Conservation (phyloP, 2,329 filamentous ascomycete species). For the Sclerotinia minor region DNA sequence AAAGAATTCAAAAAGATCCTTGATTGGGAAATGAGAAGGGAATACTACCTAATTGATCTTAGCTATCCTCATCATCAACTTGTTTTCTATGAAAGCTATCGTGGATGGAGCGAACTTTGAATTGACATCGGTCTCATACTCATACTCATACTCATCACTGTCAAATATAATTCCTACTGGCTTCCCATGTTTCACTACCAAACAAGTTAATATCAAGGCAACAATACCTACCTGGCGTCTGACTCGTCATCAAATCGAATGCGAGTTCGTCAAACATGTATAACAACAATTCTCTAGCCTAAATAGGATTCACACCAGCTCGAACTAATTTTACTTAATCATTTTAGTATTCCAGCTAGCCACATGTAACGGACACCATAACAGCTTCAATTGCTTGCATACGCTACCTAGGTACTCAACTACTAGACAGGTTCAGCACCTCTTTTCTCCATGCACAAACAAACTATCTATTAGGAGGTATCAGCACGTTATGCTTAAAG, state of each 20-base stretch:
- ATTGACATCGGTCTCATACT: background rate
- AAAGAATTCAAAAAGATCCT: background rate
- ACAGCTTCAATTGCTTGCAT: conserved; percentile 10
- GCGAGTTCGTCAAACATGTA: background rate
- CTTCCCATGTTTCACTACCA: background rate
- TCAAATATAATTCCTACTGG: background rate
- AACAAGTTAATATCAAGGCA: background rate
- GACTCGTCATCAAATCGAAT: background rate
- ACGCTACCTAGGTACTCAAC: too few relatives aligned
- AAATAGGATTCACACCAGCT: background rate
- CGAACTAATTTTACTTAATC: background rate
- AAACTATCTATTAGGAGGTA: background rate
- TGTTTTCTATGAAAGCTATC: too few relatives aligned
- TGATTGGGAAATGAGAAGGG: background rate
- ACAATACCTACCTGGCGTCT: background rate
- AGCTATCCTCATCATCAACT: too few relatives aligned
- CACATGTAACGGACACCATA: background rate
- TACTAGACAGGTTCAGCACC: background rate
- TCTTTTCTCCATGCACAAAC: background rate
- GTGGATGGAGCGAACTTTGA: background rate
- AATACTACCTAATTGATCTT: background rate
- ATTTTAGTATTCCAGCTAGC: background rate
- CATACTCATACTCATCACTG: background rate
- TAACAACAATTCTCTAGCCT: background rate
- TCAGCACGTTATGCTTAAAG: background rate